Percentiles rank a stretch among this genome's conserved stretches.
Conservation (phyloP, 2,329 filamentous ascomycete species). For the Lachnellula occidentalis region DNA sequence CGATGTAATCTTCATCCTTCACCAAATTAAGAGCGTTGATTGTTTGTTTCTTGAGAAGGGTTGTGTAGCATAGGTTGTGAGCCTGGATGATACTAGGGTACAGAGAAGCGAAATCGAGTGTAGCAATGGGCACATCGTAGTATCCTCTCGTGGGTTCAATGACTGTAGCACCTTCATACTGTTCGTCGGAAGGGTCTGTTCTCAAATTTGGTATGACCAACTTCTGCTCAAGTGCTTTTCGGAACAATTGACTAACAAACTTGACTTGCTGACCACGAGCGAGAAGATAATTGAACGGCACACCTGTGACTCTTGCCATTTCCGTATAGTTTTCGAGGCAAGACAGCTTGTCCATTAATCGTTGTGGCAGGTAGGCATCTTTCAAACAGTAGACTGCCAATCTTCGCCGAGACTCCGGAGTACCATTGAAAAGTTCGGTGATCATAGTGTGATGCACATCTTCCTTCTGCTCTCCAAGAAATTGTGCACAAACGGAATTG, state of each 20-base stretch:
- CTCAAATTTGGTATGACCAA: conserved; percentile 87
- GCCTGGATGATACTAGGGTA: conserved; percentile 99
- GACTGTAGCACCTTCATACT: conserved; percentile 96
- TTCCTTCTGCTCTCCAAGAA: conserved; percentile 95
- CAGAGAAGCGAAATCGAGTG: conserved; percentile 95
- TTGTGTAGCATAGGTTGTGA: conserved; percentile 97
- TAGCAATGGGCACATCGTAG: conserved; percentile 92
- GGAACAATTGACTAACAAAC: conserved; percentile 94
- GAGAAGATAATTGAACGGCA: conserved; percentile 92
- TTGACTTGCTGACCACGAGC: conserved; percentile 94
- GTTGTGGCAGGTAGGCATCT: conserved; percentile 90
- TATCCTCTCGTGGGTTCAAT: conserved; percentile 93
- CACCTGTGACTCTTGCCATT: conserved; percentile 98
- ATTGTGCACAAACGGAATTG: conserved; percentile 93
- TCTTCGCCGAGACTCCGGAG: conserved; percentile 83
- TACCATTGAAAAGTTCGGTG: conserved; percentile 95
- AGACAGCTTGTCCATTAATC: conserved; percentile 94
- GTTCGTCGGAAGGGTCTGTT: conserved; percentile 68
- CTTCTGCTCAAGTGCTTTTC: conserved; percentile 88
- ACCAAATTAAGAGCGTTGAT: conserved; percentile 71
- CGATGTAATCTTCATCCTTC: conserved; percentile 92
- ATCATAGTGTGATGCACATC: conserved; percentile 99
- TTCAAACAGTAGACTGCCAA: conserved; percentile 95
- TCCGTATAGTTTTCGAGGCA: conserved; percentile 99
- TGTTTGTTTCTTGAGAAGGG: conserved; percentile 71